A percentile compares a stretch with the other conserved stretches of the same genome.
These are phyloP conservation scores for Blastocystis sp. DNA, from an alignment of 352 stramenopile genomes.

Conservation along the genomic window DNA sequence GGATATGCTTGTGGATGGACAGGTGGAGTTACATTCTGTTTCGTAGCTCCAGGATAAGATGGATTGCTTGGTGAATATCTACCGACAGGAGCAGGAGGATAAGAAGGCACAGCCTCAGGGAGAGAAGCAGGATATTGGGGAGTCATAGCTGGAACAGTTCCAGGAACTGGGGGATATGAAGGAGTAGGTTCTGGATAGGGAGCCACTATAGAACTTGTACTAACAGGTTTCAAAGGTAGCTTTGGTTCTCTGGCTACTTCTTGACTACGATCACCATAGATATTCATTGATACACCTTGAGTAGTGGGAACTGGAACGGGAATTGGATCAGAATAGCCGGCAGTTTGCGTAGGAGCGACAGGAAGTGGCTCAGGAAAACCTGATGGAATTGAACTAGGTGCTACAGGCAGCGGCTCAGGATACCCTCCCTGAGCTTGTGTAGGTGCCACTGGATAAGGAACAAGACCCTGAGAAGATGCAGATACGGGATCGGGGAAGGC, in stretches of 20 bases:
- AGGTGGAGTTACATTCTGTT: background rate
- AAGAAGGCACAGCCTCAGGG: background rate
- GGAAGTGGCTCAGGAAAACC: too few relatives aligned
- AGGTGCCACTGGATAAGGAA: background rate
- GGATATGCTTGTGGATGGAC: background rate
- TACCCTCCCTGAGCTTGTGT: background rate
- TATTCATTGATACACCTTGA: constrained; percentile 22
- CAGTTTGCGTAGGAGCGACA: too few relatives aligned
- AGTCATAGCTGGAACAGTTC: too few relatives aligned
- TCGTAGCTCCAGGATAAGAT: background rate
- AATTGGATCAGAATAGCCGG: background rate
- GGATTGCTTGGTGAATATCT: background rate
- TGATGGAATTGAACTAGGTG: too few relatives aligned
- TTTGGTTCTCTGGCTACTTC: background rate
- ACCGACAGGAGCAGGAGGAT: background rate
- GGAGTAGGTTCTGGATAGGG: too few relatives aligned
- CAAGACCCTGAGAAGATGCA: background rate
- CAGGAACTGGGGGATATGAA: too few relatives aligned
- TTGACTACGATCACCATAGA: background rate
- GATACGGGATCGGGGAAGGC: background rate
- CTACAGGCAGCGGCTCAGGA: background rate
- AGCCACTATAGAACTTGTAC: too few relatives aligned
- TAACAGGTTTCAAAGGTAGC: background rate
- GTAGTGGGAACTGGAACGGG: background rate
- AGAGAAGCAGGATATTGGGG: too few relatives aligned